Percentiles rank a stretch among this genome's conserved stretches.
Evolutionary conservation across 208 protist species (phyloP).

Genomic region (Leishmania amazonensis): DNA sequence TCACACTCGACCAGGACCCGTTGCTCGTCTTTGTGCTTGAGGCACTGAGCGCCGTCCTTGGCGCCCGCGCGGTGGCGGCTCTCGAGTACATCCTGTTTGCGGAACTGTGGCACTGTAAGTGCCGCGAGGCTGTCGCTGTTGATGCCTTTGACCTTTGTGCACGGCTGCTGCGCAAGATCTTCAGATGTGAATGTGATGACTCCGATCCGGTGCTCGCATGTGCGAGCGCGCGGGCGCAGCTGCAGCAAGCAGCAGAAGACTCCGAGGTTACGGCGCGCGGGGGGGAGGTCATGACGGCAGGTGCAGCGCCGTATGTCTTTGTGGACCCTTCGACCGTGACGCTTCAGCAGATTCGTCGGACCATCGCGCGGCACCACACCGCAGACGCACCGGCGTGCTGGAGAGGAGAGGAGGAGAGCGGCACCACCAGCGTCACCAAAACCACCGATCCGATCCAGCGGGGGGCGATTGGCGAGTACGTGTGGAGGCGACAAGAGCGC

Average conservation of each 20-base stretch:
- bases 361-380: slow-evolving; percentile 13
- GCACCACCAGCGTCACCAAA: not conserved
- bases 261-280: not conserved
- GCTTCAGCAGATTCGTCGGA: slow-evolving; percentile 11
- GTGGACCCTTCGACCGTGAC: slow-evolving; percentile 26
- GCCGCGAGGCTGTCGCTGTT: not conserved
- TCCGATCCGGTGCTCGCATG: not conserved
- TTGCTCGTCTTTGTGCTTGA: slow-evolving; percentile 57
- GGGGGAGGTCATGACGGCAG: not conserved
- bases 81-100: slow-evolving; percentile 58
- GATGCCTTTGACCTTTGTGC: slow-evolving; percentile 8
- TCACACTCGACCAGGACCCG: slow-evolving; percentile 40
- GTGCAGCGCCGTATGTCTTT: slow-evolving; percentile 5
- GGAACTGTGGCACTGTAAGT: slow-evolving; percentile 33
- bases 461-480: not conserved
- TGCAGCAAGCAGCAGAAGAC: not conserved
- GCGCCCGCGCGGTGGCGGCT: slow-evolving; percentile 29
- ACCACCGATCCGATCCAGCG: not conserved
- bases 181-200: not conserved
- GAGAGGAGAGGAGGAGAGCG: not conserved
- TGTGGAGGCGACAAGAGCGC: slow-evolving; percentile 46
- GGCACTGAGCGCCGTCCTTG: slow-evolving; percentile 53
- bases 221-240: not conserved
- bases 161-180: not conserved
- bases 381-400: not conserved